These are phyloP conservation scores for Adansonia madagascariensis DNA, from an alignment of 441 rosid species.

Conservation along the genomic window DNA sequence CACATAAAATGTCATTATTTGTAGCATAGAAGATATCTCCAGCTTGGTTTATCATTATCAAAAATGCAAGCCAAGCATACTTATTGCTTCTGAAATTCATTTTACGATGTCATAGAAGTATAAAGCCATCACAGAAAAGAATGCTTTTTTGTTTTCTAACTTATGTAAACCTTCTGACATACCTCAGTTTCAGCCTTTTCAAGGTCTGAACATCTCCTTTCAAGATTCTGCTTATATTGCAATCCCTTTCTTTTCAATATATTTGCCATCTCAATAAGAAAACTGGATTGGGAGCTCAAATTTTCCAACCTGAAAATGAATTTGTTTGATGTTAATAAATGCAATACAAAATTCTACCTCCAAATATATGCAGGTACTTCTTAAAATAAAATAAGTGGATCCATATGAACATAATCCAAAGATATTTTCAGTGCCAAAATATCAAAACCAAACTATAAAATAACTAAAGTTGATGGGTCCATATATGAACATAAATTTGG, in stretches of 20 bases:
- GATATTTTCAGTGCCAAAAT: background rate
- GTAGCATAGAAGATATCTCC: background rate
- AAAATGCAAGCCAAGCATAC: conserved; percentile 12
- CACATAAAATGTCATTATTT: background rate
- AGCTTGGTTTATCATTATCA: background rate
- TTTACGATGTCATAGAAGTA: background rate
- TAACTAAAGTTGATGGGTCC: background rate
- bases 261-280: conserved; percentile 49
- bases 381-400: background rate
- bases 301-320: conserved; percentile 54
- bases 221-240: conserved; percentile 57
- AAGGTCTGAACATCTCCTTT: conserved; percentile 66
- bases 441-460: conserved; percentile 5
- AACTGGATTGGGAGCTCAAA: conserved; percentile 48
- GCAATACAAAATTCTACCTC: background rate
- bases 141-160: conserved; percentile 7
- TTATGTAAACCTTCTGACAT: conserved; percentile 26
- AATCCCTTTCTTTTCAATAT: conserved; percentile 47
- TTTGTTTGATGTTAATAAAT: conserved; percentile 25
- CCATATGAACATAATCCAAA: too few species aligned
- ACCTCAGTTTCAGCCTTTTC: conserved; percentile 97
- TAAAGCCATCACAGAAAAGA: background rate
- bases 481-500: background rate
- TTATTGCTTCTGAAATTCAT: conserved; percentile 17
- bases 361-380: background rate